Base-by-base conservation (phyloP, 2,329 filamentous ascomycete genomes). In the Cladophialophora bantiana region DNA sequence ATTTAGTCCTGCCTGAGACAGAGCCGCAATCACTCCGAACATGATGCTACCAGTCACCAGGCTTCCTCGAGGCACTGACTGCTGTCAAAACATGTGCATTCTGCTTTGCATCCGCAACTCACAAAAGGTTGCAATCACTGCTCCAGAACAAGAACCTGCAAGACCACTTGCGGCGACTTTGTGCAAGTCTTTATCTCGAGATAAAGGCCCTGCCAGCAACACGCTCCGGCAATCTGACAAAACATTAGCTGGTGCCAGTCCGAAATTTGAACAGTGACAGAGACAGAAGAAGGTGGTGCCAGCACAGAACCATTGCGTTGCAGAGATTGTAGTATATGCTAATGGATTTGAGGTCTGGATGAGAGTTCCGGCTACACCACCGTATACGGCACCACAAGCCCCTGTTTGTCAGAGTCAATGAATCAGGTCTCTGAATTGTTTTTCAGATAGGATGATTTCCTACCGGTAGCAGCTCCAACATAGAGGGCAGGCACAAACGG, bases 231-330 rank as follows among this genome's bases (percentile, higher is more conserved):
- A 66, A 36, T 68, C 67, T 68, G 5, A 18, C 18, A 35, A 61
- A 9, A 18, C 42, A 26, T 40, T 34, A 32, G 48, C 26, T 20
- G n/a, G 26, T 50, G 45, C 35, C 1, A 15, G 18, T n/a, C 9
- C 7, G 9, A 35, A n/a, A 18, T 34, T 10, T 34, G 34, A 26
- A 15, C 20, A 38, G 50, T 15, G 35, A 31, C 50, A 79, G 86
- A 74, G 82, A 89, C 90, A 89, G 84, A 89, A 94, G 76, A 89
- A 97, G 15, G 87, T 90, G 55, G 86, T 87, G 40, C 92, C 92
- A 45, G 96, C 84, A 50, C 87, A 84, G 78, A 92, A 92, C 87
- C 92, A 97, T 79, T 96, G 93, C 48, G 92, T 82, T 18, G 92
- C 90, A 26, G 90, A 89, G 42, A 89, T 85, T 12, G 90, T 72